Evolutionary conservation across 257 asterid species (phyloP).

Genomic region (Thymus mandschuricus): DNA sequence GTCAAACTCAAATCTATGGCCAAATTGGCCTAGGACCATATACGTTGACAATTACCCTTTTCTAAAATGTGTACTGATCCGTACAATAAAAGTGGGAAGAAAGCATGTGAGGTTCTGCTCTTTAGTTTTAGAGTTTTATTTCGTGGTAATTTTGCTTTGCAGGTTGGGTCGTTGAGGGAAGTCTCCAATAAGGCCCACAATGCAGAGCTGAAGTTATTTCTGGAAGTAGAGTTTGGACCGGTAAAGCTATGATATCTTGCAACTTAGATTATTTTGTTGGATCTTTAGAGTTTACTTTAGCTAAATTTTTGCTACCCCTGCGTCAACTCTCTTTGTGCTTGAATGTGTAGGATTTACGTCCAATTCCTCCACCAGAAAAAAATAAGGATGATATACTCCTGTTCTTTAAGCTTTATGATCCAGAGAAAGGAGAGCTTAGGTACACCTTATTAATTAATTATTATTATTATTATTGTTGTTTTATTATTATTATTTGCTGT

Average conservation of each 20-base stretch:
- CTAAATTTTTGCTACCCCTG: slow-evolving; percentile 2
- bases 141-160: slow-evolving; percentile 32
- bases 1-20: background rate
- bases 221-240: slow-evolving; percentile 80
- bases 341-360: slow-evolving; percentile 60
- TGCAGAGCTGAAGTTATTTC: slow-evolving; percentile 84
- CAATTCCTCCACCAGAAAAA: slow-evolving; percentile 75
- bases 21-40: background rate
- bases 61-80: background rate
- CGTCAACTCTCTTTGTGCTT: slow-evolving; percentile 18
- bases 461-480: background rate
- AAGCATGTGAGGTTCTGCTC: background rate
- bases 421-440: slow-evolving; percentile 94
- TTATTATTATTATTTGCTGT: background rate
- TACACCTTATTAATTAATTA: slow-evolving; percentile 28
- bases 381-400: slow-evolving; percentile 82
- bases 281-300: slow-evolving; percentile 21
- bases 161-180: slow-evolving; percentile 96
- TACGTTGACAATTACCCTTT: background rate
- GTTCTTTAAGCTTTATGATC: slow-evolving; percentile 88
- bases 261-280: slow-evolving; percentile 12
- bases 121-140: slow-evolving; percentile 2
- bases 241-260: slow-evolving; percentile 41
- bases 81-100: background rate
- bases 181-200: slow-evolving; percentile 73